Conservation (phyloP, 2,329 filamentous ascomycete genomes). For the Aspergillus aculeatus region DNA sequence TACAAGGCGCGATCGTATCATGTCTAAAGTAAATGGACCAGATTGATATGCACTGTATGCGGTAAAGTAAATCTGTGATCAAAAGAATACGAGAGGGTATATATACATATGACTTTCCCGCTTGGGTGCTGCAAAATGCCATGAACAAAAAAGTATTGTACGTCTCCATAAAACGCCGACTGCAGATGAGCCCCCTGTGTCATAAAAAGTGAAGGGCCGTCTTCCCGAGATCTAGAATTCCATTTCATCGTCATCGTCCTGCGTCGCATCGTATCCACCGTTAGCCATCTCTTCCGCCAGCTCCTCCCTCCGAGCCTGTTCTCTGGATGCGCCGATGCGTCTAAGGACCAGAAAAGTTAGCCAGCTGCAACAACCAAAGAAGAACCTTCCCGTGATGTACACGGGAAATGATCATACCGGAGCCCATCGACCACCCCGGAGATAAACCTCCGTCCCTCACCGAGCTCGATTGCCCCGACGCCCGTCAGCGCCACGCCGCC, state of each 20-base stretch:
- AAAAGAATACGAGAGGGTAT: conserved; percentile 34
- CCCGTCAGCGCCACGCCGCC: conserved; percentile 74
- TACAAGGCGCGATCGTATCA: neutral
- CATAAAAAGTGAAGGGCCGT: conserved; percentile 9
- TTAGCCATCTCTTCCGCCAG: conserved; percentile 66
- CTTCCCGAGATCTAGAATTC: conserved; percentile 36
- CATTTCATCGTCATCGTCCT: conserved; percentile 60
- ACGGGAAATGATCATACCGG: conserved; percentile 40
- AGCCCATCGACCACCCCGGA: conserved; percentile 83
- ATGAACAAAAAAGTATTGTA: conserved; percentile 13
- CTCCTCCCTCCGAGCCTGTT: conserved; percentile 73
- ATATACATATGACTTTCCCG: conserved; percentile 33
- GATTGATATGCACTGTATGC: neutral
- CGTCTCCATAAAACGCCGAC: conserved; percentile 28
- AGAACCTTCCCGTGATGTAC: neutral
- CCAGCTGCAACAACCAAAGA: neutral
- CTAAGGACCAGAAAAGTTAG: conserved; percentile 40
- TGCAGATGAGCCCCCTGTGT: conserved; percentile 6
- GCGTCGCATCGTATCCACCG: conserved; percentile 46
- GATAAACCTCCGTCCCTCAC: conserved; percentile 81
- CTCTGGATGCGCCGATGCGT: conserved; percentile 76
- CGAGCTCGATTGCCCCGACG: conserved; percentile 89
- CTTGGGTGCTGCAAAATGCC: conserved; percentile 8
- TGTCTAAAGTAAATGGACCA: neutral
- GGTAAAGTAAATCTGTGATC: neutral